phyloP scores from a whole-genome alignment of 345 rosid species.

The Bruguiera parviflora region DNA sequence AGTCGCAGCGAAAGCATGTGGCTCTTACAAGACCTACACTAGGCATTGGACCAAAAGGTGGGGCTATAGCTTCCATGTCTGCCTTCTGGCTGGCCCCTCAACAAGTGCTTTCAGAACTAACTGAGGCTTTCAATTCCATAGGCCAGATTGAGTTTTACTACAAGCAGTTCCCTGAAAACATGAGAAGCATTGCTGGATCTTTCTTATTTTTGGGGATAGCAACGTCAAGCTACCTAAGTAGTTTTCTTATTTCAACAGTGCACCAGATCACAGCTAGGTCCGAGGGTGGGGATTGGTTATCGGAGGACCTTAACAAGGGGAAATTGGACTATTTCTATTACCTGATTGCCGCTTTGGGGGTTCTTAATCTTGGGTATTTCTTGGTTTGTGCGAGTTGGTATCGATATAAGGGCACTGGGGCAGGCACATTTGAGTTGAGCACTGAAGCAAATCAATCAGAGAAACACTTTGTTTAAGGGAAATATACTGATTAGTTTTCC shows the following conservation, averaged over 20 bases:
- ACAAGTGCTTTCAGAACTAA: not conserved
- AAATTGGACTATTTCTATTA: not conserved
- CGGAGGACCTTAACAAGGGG: not conserved
- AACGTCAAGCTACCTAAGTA: constrained; percentile 35
- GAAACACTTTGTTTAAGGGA: constrained; percentile 4
- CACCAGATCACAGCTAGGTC: constrained; percentile 4
- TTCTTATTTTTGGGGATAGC: constrained; percentile 26
- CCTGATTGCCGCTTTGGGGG: not conserved
- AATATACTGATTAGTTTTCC: too few species aligned
- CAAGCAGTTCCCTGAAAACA: constrained; percentile 41
- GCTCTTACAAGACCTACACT: not conserved
- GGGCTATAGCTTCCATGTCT: not conserved
- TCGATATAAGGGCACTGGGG: not conserved
- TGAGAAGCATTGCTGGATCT: constrained; percentile 29
- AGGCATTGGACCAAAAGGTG: not conserved
- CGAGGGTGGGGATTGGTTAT: not conserved
- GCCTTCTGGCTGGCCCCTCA: not conserved
- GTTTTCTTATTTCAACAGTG: constrained; percentile 20
- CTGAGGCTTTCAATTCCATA: constrained; percentile 4
- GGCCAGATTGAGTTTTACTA: constrained; percentile 50
- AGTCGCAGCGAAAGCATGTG: not conserved
- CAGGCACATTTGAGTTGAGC: constrained; percentile 3
- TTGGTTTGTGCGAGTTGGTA: not conserved
- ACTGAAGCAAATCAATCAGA: not conserved
- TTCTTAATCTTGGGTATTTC: not conserved